Conservation (phyloP, 352 stramenopile genomes). For the Phytophthora parvispora region DNA sequence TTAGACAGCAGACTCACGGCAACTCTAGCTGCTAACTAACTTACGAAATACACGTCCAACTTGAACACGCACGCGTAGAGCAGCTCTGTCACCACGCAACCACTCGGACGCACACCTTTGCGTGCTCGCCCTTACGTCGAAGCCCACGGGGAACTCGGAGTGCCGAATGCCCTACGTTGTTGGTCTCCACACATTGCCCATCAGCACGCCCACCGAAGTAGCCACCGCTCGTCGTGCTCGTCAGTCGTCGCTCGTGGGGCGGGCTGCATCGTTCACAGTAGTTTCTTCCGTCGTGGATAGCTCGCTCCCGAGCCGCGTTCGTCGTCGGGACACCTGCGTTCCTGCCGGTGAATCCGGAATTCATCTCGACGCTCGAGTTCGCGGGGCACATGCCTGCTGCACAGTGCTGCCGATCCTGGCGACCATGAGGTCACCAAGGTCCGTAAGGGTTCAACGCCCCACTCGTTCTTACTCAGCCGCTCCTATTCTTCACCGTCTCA, state of each 20-base stretch:
- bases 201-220: neutral
- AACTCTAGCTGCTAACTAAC: neutral
- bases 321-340: neutral
- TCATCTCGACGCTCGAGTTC: slow-evolving; percentile 1
- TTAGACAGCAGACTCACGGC: neutral
- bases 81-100: neutral
- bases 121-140: neutral
- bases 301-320: neutral
- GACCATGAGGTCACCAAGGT: neutral
- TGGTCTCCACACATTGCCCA: neutral
- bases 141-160: neutral
- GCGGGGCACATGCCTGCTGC: neutral
- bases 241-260: too few relatives aligned
- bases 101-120: neutral
- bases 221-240: neutral
- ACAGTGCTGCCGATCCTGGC: neutral
- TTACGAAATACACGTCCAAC: neutral
- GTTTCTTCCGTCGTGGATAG: too few relatives aligned
- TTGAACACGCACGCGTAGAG: neutral
- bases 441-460: neutral
- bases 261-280: too few relatives aligned
- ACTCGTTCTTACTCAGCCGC: neutral
- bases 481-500: neutral
- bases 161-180: neutral
- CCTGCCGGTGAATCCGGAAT: neutral